These are phyloP conservation scores for Aureobasidium sp. DNA, from an alignment of 2,329 filamentous ascomycete genomes.

Conservation along the genomic window DNA sequence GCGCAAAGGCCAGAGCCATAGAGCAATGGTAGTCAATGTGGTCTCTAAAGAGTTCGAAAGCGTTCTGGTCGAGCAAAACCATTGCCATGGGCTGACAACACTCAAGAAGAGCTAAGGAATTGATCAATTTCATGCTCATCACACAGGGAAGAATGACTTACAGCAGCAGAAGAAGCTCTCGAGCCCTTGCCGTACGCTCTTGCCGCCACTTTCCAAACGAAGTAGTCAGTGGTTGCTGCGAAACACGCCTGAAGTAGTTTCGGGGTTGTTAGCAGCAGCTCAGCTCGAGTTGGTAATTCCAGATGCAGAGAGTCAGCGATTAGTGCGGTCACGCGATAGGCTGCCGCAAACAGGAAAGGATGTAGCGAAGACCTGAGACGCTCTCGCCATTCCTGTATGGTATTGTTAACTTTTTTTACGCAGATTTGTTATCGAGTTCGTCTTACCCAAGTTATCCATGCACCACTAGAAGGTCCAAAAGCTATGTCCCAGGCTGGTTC, in stretches of 20 bases:
- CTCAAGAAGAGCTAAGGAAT: slow-evolving; percentile 62
- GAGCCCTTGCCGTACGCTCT: slow-evolving; percentile 63
- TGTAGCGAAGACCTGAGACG: slow-evolving; percentile 86
- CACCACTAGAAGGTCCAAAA: slow-evolving; percentile 68
- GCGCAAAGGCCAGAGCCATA: slow-evolving; percentile 83
- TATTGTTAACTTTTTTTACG: neutral
- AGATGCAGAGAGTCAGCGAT: slow-evolving; percentile 50
- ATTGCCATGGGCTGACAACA: slow-evolving; percentile 82
- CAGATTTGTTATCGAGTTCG: neutral
- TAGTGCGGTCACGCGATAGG: slow-evolving; percentile 59
- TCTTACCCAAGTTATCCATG: slow-evolving; percentile 91
- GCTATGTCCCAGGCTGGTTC: slow-evolving; percentile 89
- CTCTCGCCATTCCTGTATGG: slow-evolving; percentile 76
- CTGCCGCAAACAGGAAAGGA: slow-evolving; percentile 72
- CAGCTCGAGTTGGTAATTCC: slow-evolving; percentile 51
- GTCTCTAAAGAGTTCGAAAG: slow-evolving; percentile 93
- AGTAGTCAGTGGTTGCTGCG: slow-evolving; percentile 75
- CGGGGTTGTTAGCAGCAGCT: slow-evolving; percentile 65
- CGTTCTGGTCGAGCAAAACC: slow-evolving; percentile 88
- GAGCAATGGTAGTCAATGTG: slow-evolving; percentile 71
- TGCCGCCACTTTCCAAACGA: slow-evolving; percentile 74
- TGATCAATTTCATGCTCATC: neutral
- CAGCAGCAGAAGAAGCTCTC: slow-evolving; percentile 60
- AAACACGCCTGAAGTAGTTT: slow-evolving; percentile 69
- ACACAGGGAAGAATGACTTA: slow-evolving; percentile 39